A percentile compares a stretch with the other conserved stretches of the same genome.
These are phyloP conservation scores for Neopestalotiopsis sp. DNA, from an alignment of 2,329 filamentous ascomycete species.

Conservation along the genomic window DNA sequence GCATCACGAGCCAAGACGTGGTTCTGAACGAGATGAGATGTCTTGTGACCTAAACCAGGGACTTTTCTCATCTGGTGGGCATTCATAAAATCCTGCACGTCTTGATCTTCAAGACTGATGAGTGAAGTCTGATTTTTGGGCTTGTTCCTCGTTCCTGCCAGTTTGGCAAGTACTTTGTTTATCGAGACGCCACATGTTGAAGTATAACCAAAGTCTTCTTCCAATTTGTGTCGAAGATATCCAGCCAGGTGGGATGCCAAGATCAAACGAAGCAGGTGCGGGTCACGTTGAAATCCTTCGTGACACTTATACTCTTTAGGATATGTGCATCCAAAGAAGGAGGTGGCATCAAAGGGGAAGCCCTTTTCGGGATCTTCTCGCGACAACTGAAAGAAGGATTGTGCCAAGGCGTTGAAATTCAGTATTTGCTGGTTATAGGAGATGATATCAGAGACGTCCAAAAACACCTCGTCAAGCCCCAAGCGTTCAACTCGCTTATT, in stretches of 20 bases:
- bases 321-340: slow-evolving; percentile 65
- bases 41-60: slow-evolving; percentile 84
- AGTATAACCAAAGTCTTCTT: slow-evolving; percentile 81
- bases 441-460: slow-evolving; percentile 86
- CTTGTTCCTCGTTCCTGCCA: slow-evolving; percentile 84
- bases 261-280: slow-evolving; percentile 64
- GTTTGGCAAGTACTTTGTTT: slow-evolving; percentile 84
- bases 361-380: slow-evolving; percentile 76
- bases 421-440: slow-evolving; percentile 78
- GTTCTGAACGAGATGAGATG: slow-evolving; percentile 69
- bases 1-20: slow-evolving; percentile 49
- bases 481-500: slow-evolving; percentile 77
- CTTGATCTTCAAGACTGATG: slow-evolving; percentile 63
- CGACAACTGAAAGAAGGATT: slow-evolving; percentile 83
- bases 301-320: slow-evolving; percentile 19
- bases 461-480: slow-evolving; percentile 88
- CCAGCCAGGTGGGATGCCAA: slow-evolving; percentile 83
- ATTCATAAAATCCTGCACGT: slow-evolving; percentile 75
- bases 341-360: slow-evolving; percentile 77
- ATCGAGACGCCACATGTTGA: slow-evolving; percentile 87
- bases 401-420: slow-evolving; percentile 65
- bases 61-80: slow-evolving; percentile 77
- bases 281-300: slow-evolving; percentile 36
- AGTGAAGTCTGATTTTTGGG: slow-evolving; percentile 87
- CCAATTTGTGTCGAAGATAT: slow-evolving; percentile 73